Percentiles rank a stretch among this genome's conserved stretches.
phyloP scores from a whole-genome alignment of 805 yeast species.

The Yamadazyma akitaensis region DNA sequence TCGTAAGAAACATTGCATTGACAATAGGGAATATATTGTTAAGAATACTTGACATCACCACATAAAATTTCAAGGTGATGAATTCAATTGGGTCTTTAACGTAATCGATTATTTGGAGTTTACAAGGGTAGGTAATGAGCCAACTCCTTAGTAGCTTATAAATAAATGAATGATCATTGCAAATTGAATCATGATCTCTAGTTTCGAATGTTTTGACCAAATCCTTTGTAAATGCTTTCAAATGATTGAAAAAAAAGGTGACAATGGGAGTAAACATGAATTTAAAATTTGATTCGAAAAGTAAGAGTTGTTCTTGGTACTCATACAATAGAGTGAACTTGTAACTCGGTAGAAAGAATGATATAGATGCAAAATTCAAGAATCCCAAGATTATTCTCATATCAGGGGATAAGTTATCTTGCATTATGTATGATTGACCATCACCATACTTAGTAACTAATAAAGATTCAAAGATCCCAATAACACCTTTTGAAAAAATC shows the following conservation, averaged over 20 bases:
- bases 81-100: conserved; percentile 14
- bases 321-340: conserved; percentile 14
- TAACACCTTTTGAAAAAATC: conserved; percentile 22
- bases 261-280: conserved; percentile 1
- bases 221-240: conserved; percentile 2
- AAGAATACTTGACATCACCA: conserved; percentile 14
- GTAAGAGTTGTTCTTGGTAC: conserved; percentile 8
- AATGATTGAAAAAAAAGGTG: conserved; percentile 5
- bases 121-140: conserved; percentile 21
- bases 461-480: conserved; percentile 17
- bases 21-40: conserved; percentile 23
- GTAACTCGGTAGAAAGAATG: conserved; percentile 17
- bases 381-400: conserved; percentile 12
- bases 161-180: conserved; percentile 5
- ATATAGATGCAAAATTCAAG: conserved; percentile 17
- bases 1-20: conserved; percentile 19
- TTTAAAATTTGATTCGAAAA: conserved; percentile 3
- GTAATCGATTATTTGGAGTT: conserved; percentile 11
- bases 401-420: conserved; percentile 1
- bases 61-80: conserved; percentile 14
- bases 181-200: not conserved
- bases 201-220: conserved; percentile 5
- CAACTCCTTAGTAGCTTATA: conserved; percentile 20
- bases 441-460: not conserved
- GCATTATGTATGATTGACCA: not conserved